phyloP scores from a whole-genome alignment of 768 basidiomycete species.

The Pleurotus citrinopileatus region DNA sequence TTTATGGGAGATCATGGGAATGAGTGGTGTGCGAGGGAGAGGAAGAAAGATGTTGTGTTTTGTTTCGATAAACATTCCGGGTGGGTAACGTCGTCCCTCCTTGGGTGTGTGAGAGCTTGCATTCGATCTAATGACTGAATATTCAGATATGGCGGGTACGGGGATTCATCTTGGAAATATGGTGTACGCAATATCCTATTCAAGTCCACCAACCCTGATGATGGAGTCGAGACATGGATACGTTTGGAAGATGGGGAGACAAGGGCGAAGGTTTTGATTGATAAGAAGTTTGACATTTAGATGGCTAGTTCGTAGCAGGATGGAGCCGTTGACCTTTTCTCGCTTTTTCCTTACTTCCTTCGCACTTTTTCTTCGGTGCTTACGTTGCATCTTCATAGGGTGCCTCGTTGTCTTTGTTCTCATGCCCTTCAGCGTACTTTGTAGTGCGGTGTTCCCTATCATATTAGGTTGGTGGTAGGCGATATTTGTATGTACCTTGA shows the following conservation, averaged over 20 bases:
- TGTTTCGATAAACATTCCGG: constrained; percentile 81
- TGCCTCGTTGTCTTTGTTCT: no score
- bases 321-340: no score
- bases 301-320: no score
- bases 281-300: constrained; percentile 22
- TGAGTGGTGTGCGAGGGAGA: constrained; percentile 76
- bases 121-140: no score
- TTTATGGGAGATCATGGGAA: constrained; percentile 57
- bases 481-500: no score
- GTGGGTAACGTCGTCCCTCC: constrained; percentile 27
- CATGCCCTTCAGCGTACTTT: no score
- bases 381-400: no score
- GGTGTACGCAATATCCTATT: constrained; percentile 68
- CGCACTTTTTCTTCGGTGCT: no score
- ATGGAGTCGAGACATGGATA: constrained; percentile 60
- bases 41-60: constrained; percentile 58
- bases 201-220: constrained; percentile 41
- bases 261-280: constrained; percentile 50
- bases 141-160: constrained; percentile 70
- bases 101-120: not conserved
- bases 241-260: constrained; percentile 57
- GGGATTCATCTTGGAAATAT: constrained; percentile 50
- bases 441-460: no score
- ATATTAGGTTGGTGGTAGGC: no score
- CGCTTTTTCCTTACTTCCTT: no score